phyloP scores from a whole-genome alignment of 306 rosid genomes.

The Arachis hypogaea region DNA sequence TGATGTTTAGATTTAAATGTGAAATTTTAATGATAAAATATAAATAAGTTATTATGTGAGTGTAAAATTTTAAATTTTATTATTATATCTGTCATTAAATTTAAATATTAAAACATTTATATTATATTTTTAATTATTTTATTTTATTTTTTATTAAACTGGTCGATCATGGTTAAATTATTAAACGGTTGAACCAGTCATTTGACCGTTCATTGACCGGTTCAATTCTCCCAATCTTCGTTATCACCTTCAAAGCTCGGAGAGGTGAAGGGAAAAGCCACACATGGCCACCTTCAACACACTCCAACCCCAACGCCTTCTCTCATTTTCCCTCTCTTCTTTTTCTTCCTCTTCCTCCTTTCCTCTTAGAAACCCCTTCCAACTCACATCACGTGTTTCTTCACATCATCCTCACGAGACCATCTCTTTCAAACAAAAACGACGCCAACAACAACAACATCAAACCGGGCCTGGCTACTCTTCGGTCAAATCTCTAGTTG shows the following conservation, averaged over 20 bases:
- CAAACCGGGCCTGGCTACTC: slow-evolving; percentile 40
- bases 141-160: no score
- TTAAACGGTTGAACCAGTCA: no score
- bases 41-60: no score
- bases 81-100: no score
- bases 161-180: no score
- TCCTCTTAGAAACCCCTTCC: slow-evolving; percentile 1
- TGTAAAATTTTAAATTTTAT: no score
- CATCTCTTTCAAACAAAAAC: slow-evolving; percentile 25
- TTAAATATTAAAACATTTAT: no score
- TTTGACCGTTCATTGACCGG: no score
- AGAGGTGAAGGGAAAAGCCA: slow-evolving; percentile 41
- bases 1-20: no score
- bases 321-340: slow-evolving; percentile 39
- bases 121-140: no score
- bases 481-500: slow-evolving; percentile 37
- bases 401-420: slow-evolving; percentile 11
- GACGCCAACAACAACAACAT: slow-evolving; percentile 40
- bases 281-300: slow-evolving; percentile 62
- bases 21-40: no score
- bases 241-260: neutral
- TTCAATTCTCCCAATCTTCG: no score
- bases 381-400: slow-evolving; percentile 36
- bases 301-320: slow-evolving; percentile 46
- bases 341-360: slow-evolving; percentile 17